Percentiles rank a stretch among this genome's conserved stretches.
Conservation (phyloP, 345 rosid genomes). For the Arabis hirsuta region DNA sequence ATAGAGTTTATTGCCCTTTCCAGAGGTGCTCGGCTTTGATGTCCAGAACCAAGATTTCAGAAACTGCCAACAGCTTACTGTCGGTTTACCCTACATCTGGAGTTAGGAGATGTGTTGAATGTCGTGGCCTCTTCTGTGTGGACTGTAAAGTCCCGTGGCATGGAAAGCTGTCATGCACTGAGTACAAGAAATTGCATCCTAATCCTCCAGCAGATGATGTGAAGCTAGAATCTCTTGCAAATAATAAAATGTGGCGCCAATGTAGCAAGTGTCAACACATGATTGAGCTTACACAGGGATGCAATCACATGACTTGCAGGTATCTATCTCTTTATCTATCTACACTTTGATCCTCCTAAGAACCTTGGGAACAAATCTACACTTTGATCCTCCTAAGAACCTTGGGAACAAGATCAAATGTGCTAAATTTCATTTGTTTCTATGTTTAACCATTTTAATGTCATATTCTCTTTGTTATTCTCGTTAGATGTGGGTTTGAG, state of each 20-base stretch:
- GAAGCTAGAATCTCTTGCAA: constrained; percentile 55
- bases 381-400: background rate
- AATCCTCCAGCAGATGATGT: constrained; percentile 53
- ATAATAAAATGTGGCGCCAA: constrained; percentile 53
- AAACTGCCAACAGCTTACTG: constrained; percentile 43
- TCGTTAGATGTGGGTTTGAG: constrained; percentile 55
- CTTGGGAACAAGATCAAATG: background rate
- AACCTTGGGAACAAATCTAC: background rate
- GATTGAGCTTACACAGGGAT: constrained; percentile 59
- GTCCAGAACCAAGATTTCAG: constrained; percentile 58
- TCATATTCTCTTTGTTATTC: constrained; percentile 14
- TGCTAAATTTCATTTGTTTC: background rate
- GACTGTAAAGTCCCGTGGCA: constrained; percentile 92
- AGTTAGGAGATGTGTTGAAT: constrained; percentile 68
- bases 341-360: background rate
- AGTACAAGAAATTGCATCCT: constrained; percentile 50
- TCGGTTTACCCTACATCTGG: constrained; percentile 42
- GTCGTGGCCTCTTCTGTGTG: constrained; percentile 64
- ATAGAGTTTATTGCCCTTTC: constrained; percentile 80
- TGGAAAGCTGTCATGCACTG: constrained; percentile 49
- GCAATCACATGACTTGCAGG: constrained; percentile 74
- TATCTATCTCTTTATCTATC: constrained; percentile 29
- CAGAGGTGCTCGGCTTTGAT: constrained; percentile 78
- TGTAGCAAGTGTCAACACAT: constrained; percentile 59
- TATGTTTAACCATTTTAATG: background rate